A percentile compares a stretch with the other conserved stretches of the same genome.
Conservation (phyloP, 2,329 filamentous ascomycete genomes). For the Trichothecium roseum region DNA sequence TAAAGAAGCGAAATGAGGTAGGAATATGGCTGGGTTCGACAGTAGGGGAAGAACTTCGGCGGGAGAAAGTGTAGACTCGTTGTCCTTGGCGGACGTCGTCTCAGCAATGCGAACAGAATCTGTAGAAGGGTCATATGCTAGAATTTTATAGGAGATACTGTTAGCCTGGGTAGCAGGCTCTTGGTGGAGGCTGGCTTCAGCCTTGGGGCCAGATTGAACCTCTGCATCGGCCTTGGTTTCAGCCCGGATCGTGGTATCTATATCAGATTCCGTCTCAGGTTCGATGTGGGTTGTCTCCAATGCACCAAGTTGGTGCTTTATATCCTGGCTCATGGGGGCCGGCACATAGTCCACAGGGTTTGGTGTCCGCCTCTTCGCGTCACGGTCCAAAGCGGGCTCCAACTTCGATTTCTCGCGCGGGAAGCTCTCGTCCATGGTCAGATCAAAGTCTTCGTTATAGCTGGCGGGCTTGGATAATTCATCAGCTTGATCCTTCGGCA, state of each 20-base stretch:
- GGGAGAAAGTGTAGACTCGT: constrained; percentile 42
- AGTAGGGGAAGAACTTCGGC: constrained; percentile 50
- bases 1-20: constrained; percentile 50
- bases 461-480: neutral
- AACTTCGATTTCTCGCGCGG: constrained; percentile 15
- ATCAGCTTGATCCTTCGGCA: constrained; percentile 10
- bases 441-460: neutral
- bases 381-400: constrained; percentile 20
- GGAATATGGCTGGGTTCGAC: constrained; percentile 53
- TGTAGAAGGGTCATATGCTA: constrained; percentile 53
- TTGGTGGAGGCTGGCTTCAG: neutral
- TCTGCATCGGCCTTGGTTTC: no score
- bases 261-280: constrained; percentile 2
- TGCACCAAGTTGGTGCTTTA: no score
- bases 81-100: constrained; percentile 43
- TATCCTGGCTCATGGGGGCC: no score
- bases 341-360: no score
- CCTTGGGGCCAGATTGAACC: neutral
- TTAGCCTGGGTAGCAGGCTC: no score
- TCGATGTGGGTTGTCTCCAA: neutral
- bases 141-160: constrained; percentile 43
- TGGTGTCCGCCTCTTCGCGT: neutral
- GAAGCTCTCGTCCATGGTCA: constrained; percentile 29
- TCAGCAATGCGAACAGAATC: constrained; percentile 48
- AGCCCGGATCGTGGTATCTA: neutral